Conservation (phyloP, 805 yeast genomes). For the Lipomyces yamadae region DNA sequence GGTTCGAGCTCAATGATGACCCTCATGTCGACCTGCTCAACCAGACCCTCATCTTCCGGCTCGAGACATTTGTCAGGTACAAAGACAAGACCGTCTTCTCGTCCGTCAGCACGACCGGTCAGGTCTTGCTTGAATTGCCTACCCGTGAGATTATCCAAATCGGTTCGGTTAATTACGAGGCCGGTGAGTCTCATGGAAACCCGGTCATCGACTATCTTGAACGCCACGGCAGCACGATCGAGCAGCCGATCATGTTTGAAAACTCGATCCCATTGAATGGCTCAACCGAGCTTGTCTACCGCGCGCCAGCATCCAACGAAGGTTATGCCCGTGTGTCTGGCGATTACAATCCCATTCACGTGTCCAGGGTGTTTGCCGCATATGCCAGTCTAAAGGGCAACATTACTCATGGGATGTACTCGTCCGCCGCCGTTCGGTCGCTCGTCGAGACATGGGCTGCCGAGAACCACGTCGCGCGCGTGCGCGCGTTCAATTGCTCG, state of each 20-base stretch:
- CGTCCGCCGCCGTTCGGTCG: conserved; percentile 93
- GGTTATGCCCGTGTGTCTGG: conserved; percentile 97
- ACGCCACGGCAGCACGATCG: conserved; percentile 91
- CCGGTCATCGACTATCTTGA: conserved; percentile 93
- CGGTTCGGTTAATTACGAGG: conserved; percentile 83
- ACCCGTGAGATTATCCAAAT: conserved; percentile 85
- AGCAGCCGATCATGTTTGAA: conserved; percentile 90
- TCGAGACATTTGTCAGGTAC: conserved; percentile 80
- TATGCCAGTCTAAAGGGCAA: conserved; percentile 96
- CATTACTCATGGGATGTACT: conserved; percentile 98
- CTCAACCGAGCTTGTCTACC: conserved; percentile 48
- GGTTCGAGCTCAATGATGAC: conserved; percentile 85
- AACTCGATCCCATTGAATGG: conserved; percentile 82
- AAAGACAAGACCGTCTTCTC: conserved; percentile 76
- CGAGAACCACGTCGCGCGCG: conserved; percentile 92
- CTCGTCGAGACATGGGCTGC: conserved; percentile 99
- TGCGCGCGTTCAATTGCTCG: conserved; percentile 86
- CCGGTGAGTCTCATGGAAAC: conserved; percentile 93
- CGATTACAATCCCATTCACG: conserved; percentile 98
- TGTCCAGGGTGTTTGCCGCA: conserved; percentile 89
- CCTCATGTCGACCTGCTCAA: conserved; percentile 68
- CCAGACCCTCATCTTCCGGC: conserved; percentile 85
- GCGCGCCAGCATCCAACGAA: conserved; percentile 93
- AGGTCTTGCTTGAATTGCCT: conserved; percentile 84
- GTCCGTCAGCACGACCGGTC: conserved; percentile 82